Evolutionary conservation across 768 basidiomycete species (phyloP).

Genomic region (Suillus subaureus): DNA sequence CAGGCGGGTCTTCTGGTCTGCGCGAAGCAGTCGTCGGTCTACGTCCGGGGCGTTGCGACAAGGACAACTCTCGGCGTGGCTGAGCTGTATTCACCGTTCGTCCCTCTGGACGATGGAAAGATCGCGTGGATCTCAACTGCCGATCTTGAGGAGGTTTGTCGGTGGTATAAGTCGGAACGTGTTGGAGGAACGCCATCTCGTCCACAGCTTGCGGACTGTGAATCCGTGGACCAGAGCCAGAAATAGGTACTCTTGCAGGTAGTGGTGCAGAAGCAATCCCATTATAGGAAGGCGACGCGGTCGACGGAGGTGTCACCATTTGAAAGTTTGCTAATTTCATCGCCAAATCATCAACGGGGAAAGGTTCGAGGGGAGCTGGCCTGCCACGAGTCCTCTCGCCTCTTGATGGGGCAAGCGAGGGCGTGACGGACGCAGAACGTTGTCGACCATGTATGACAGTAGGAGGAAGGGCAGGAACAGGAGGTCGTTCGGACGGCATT

Average conservation of each 20-base stretch:
- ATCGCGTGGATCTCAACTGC: conserved; percentile 52
- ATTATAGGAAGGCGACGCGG: conserved; percentile 16
- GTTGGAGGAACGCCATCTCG: conserved; percentile 20
- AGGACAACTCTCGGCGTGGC: conserved; percentile 30
- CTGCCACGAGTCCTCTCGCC: conserved; percentile 49
- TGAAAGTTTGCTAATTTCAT: conserved; percentile 59
- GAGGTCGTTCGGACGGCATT: conserved; percentile 21
- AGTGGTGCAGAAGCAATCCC: conserved; percentile 12
- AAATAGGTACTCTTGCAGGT: conserved; percentile 17
- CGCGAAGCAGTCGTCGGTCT: conserved; percentile 37
- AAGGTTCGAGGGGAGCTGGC: conserved; percentile 38
- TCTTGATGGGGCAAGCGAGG: conserved; percentile 20
- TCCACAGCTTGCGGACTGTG: conserved; percentile 22
- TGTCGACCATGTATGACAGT: conserved; percentile 31
- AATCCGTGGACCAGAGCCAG: conserved; percentile 22
- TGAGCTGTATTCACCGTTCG: conserved; percentile 38
- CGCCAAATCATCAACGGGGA: conserved; percentile 61
- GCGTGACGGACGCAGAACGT: conserved; percentile 32
- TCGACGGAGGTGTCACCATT: conserved; percentile 22
- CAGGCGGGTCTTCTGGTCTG: conserved; percentile 12
- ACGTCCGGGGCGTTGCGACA: conserved; percentile 35
- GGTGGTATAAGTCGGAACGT: conserved; percentile 23
- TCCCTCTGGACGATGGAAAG: conserved; percentile 57
- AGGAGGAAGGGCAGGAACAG: conserved; percentile 22
- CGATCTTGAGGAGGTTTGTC: conserved; percentile 23